Base-by-base conservation (phyloP, 1,284 basidiomycete species). In the Ganoderma leucocontextum region DNA sequence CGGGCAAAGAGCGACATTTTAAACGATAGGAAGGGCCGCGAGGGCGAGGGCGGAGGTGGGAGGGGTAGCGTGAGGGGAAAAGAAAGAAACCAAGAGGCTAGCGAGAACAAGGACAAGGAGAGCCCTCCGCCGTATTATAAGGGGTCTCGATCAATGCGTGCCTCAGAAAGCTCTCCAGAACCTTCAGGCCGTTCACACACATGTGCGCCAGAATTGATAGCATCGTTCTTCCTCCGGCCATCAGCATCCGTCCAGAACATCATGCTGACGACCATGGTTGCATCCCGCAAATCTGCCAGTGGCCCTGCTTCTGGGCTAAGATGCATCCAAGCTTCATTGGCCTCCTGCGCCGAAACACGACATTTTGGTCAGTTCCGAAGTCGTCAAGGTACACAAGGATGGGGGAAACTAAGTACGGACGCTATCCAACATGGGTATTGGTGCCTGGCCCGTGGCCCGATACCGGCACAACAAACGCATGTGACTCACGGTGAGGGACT, bases 1-100 rank as follows among this genome's bases (percentile, higher is more conserved):
- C 75, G 75, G 55, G 74, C 65, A 72, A 78, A 72, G 70, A 77
- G 72, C 63, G 77, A 72, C 78, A 79, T 79, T 66, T 71, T 71
- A 44, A 76, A 79, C 25, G 78, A 79, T 61, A 71, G 76, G 75
- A 69, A 64, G 67, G 60, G 55, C 66, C 66, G 70, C 75, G 76
- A 63, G 74, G 75, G 67, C 64, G 75, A 75, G 73, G 69, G 66
- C 62, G 58, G 65, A 70, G 68, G 66, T 64, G 63, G 60, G 64
- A 39, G 57, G 55, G 72, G 66, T 59, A 66, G 64, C 64, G 67
- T 62, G 65, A 68, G 52, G 61, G 55, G 53, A 57, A 64, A 62
- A 71, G 72, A 60, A 70, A 63, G 44, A 64, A 57, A 69, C 77
- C 82, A 67, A 68, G 82, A 69, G 62, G 57, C 63, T 70, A 49